Conservation (phyloP, 2,329 filamentous ascomycete genomes). For the Talaromyces albobiverticillius region DNA sequence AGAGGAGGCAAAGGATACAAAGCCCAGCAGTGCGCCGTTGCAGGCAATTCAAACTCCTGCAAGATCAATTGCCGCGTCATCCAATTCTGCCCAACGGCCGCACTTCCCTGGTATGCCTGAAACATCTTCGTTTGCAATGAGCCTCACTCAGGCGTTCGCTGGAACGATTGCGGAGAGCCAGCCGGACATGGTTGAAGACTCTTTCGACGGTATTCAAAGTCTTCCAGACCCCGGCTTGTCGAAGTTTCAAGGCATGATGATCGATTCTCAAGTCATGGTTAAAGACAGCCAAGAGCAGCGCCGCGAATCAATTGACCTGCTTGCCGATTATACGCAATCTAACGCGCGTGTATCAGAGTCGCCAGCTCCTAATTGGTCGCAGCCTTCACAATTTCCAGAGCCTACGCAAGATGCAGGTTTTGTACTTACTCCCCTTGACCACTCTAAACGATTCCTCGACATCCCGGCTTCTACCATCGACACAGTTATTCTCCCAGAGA, state of each 20-base stretch:
- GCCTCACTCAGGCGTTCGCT: conserved; percentile 85
- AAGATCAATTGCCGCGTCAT: conserved; percentile 26
- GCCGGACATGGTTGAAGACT: conserved; percentile 45
- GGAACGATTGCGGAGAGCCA: conserved; percentile 74
- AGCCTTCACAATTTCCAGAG: conserved; percentile 68
- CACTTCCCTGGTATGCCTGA: conserved; percentile 65
- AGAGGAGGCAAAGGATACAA: not conserved
- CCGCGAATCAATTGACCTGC: conserved; percentile 45
- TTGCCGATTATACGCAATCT: conserved; percentile 31
- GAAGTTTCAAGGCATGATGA: conserved; percentile 49
- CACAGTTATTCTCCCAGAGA: conserved; percentile 57
- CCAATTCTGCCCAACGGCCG: conserved; percentile 43
- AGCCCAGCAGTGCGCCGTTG: conserved; percentile 10
- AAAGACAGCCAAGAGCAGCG: conserved; percentile 55
- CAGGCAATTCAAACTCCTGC: conserved; percentile 30
- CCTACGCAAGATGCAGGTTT: conserved; percentile 81
- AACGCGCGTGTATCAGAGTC: conserved; percentile 35
- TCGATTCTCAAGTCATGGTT: conserved; percentile 60
- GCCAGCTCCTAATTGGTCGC: conserved; percentile 48
- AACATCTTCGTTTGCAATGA: conserved; percentile 51
- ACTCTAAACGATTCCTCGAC: conserved; percentile 61
- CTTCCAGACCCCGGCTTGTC: conserved; percentile 57
- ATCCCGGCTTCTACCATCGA: conserved; percentile 67
- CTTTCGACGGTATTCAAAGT: conserved; percentile 48
- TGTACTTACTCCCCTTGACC: conserved; percentile 68